Conservation (phyloP, 2,329 filamentous ascomycete genomes). For the Colletotrichum sojae region DNA sequence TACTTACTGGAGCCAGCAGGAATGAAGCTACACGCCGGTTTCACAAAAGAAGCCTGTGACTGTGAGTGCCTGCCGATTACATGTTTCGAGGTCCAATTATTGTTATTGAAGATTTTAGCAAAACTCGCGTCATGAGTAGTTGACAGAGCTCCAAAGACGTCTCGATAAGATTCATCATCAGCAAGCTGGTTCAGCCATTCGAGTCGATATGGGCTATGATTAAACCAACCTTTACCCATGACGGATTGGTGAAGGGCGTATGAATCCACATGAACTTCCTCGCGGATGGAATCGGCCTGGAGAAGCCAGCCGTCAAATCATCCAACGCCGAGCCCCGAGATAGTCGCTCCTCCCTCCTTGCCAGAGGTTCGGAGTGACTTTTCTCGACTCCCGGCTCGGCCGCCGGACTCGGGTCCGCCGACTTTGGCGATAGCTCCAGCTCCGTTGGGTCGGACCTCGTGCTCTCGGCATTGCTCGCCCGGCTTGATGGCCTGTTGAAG, state of each 20-base stretch:
- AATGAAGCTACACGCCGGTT: conserved; percentile 63
- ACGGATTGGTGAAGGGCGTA: conserved; percentile 69
- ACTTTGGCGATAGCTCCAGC: conserved; percentile 44
- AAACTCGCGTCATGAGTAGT: conserved; percentile 42
- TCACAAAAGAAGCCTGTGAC: conserved; percentile 64
- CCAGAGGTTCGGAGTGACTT: conserved; percentile 18
- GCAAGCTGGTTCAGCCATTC: too few species aligned
- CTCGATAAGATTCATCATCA: background rate
- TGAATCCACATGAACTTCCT: conserved; percentile 73
- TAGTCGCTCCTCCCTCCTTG: conserved; percentile 10
- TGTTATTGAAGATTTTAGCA: conserved; percentile 58
- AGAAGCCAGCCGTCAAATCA: conserved; percentile 56
- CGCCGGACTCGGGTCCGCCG: background rate
- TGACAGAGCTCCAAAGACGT: conserved; percentile 13
- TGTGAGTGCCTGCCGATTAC: conserved; percentile 64
- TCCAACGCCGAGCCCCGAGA: conserved; percentile 42
- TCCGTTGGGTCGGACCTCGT: conserved; percentile 51
- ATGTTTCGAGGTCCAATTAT: conserved; percentile 65
- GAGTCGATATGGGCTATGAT: fast-evolving
- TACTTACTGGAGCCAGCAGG: conserved; percentile 45
- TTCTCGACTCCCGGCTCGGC: background rate
- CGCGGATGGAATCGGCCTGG: conserved; percentile 52
- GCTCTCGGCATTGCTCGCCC: conserved; percentile 45
- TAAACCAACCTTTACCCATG: conserved; percentile 67
- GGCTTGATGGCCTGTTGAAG: conserved; percentile 48